Evolutionary conservation across 352 stramenopile species (phyloP), one percentile per base, ranked within the genome.

Genomic region (Globisporangium middletonii): DNA sequence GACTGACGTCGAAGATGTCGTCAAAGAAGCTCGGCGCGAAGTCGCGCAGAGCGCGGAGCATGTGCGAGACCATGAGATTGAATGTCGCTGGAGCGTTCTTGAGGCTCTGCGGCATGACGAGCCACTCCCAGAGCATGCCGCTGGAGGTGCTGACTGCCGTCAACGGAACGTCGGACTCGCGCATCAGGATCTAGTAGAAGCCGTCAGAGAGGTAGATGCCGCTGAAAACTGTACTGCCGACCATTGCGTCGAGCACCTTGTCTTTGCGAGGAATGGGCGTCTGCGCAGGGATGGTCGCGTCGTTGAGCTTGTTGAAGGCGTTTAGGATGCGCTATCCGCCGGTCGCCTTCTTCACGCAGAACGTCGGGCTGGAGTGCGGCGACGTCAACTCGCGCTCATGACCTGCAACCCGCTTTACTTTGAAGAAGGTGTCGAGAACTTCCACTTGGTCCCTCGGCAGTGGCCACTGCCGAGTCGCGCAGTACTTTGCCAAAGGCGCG

Each of bases 291-390:
- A 76, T 62, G 1, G 62, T 76, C 7, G 44, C 59, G 1, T 48
- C 49, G 43, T 79, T 79, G 3, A 73, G 52, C 48, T 68, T 75
- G 55, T 74, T 74, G 50, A 61, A 72, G 1, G 59, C 62, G 45
- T 76, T 64, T 30, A 79, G 63, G 46, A 75, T 71, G 4, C 55
- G 43, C 58, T 64, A 75, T 2, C 30, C 35, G 0, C 58, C 52
- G 2, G 28, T 72, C 1, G 66, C 44, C 49, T 71, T 72, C 52
- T 67, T 62, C 0, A 75, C 37, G 19, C 68, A 75, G 44, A 73
- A 71, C 0, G 57, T 75, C 0, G 50, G 58, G 16, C 44, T 69
- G 2, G 53, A 63, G 42, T 71, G 65, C 1, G 62, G 63, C 0
- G 64, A 74, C n/a, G 43, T 63, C 0, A 23, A 57, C 27, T 67